Evolutionary conservation across 2,329 filamentous ascomycete species (phyloP).

Genomic region (Fusarium sp.): DNA sequence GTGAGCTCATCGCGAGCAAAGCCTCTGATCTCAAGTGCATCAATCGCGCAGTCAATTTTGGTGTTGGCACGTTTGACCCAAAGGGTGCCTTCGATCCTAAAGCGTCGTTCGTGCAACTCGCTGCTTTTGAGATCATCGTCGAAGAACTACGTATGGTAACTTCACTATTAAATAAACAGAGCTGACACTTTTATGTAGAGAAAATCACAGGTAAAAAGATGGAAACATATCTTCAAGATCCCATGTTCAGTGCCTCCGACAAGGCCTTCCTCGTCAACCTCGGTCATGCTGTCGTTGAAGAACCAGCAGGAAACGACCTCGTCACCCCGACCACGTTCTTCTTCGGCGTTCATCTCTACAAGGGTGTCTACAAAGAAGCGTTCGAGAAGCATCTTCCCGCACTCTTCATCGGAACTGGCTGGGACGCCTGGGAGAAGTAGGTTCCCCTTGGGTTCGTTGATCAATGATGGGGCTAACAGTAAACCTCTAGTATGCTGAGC

Average conservation of each 20-base stretch:
- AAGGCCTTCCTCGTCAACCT: constrained; percentile 65
- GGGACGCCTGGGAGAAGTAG: constrained; percentile 64
- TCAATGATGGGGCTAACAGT: background rate
- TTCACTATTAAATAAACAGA: background rate
- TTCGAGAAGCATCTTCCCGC: constrained; percentile 61
- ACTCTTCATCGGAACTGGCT: constrained; percentile 69
- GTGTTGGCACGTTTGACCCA: constrained; percentile 67
- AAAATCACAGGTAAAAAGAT: constrained; percentile 49
- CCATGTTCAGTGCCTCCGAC: constrained; percentile 62
- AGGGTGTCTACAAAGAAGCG: constrained; percentile 64
- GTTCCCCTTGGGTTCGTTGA: constrained; percentile 29
- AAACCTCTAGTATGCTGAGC: constrained; percentile 18
- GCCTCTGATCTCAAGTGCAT: constrained; percentile 25
- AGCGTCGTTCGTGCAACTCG: constrained; percentile 64
- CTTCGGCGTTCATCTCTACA: constrained; percentile 73
- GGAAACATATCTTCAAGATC: constrained; percentile 66
- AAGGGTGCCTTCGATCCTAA: constrained; percentile 60
- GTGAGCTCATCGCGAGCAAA: constrained; percentile 50
- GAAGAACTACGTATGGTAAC: constrained; percentile 55
- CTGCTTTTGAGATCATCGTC: constrained; percentile 64
- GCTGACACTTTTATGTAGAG: constrained; percentile 30
- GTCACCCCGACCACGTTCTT: constrained; percentile 65
- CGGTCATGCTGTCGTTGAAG: constrained; percentile 64
- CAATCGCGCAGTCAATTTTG: constrained; percentile 63
- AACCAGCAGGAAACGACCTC: constrained; percentile 65